Evolutionary conservation across 768 basidiomycete species (phyloP), one percentile per base, ranked within the genome.

Genomic region (Arthromyces matolae): DNA sequence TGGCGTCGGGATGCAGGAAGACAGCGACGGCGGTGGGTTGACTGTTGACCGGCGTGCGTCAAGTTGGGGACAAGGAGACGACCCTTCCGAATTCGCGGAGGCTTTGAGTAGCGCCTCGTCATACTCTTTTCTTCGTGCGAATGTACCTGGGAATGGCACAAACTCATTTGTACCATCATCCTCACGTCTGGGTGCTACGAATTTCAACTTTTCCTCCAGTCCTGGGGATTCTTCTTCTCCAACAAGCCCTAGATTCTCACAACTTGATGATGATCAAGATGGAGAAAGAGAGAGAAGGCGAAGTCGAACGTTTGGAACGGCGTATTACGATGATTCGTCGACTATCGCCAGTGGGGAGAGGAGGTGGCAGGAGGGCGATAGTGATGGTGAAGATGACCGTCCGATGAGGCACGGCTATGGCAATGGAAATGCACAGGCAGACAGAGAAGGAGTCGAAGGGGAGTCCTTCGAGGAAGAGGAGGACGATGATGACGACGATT

Each of bases 41-140:
- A 73, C 68, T 1, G 71, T 73, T 25, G 80, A 77, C 22, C 71
- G 78, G 49, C 71, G 84, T 5, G 83, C 84, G 8, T 80, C 82
- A 41, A 84, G 82, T 56, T 84, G 83, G 83, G 82, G 80, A 0
- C 68, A 69, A 41, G 71, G 68, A 16, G 81, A 69, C 66, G 54
- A 73, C 60, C 59, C 59, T n/a, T 42, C 52, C 19, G 70, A 72
- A 55, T 63, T 65, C 49, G 53, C 55, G 42, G 65, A 65, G n/a
- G 60, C 63, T 13, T 44, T 61, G 51, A 60, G 69, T 49, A 38
- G 71, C 61, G 64, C 54, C 44, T 67, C 56, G 36, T 71, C 73
- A 34, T 65, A 72, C 54, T 68, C 71, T 46, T 51, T 78, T 37
- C 69, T 77, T 48, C 75, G 76, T 20, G 69, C 42, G 1, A 23